These are phyloP conservation scores for Boletellus emodensis DNA, from an alignment of 768 basidiomycete species.

Conservation along the genomic window DNA sequence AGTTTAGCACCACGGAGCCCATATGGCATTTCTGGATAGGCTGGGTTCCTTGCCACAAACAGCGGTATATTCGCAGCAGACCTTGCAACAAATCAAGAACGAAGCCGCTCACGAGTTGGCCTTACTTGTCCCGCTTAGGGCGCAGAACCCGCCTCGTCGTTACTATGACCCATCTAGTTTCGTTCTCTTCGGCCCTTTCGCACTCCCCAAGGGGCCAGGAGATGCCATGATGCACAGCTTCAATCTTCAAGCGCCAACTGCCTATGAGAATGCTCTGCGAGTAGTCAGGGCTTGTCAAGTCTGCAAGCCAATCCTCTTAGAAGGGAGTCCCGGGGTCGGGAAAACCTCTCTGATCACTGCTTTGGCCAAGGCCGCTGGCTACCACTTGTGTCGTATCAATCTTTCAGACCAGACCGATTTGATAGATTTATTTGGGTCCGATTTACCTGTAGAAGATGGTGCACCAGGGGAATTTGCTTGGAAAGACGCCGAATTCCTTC, in stretches of 20 bases:
- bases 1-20: slow-evolving; percentile 82
- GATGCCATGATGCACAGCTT: slow-evolving; percentile 44
- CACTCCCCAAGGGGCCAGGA: slow-evolving; percentile 56
- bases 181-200: slow-evolving; percentile 71
- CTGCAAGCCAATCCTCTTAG: slow-evolving; percentile 85
- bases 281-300: slow-evolving; percentile 88
- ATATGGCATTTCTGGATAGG: slow-evolving; percentile 91
- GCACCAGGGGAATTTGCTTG: slow-evolving; percentile 90
- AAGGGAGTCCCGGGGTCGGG: slow-evolving; percentile 97
- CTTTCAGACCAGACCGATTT: slow-evolving; percentile 97
- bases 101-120: slow-evolving; percentile 55
- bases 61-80: slow-evolving; percentile 55
- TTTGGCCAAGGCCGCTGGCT: slow-evolving; percentile 74
- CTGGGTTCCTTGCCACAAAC: slow-evolving; percentile 75
- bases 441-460: slow-evolving; percentile 92
- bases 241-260: slow-evolving; percentile 86
- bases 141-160: slow-evolving; percentile 20
- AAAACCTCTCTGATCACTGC: slow-evolving; percentile 93
- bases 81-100: slow-evolving; percentile 56
- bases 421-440: slow-evolving; percentile 93
- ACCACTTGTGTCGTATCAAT: slow-evolving; percentile 88
- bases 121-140: slow-evolving; percentile 49
- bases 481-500: slow-evolving; percentile 95
- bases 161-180: slow-evolving; percentile 33
- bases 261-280: slow-evolving; percentile 81